Conservation (phyloP, 768 basidiomycete species). For the Psilocybe sp. region DNA sequence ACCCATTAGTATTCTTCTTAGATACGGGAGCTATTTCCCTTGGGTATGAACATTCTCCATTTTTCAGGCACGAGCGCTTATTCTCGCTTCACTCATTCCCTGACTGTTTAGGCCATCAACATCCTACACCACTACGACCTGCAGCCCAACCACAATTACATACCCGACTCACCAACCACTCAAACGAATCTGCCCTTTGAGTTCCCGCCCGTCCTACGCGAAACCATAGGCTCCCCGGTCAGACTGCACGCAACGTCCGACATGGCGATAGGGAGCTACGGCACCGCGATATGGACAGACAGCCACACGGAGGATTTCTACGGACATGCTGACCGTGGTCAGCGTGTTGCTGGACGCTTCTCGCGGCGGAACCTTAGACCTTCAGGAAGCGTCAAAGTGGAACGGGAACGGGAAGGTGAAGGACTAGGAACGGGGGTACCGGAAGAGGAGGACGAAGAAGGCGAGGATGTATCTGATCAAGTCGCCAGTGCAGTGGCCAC, state of each 20-base stretch:
- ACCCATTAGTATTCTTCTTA: slow-evolving; percentile 45
- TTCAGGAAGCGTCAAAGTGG: no score
- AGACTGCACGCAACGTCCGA: slow-evolving; percentile 54
- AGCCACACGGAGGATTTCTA: slow-evolving; percentile 53
- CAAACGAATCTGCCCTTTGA: slow-evolving; percentile 43
- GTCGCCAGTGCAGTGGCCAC: slow-evolving; percentile 27
- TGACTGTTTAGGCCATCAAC: slow-evolving; percentile 49
- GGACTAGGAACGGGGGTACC: no score
- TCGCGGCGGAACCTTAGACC: slow-evolving; percentile 5
- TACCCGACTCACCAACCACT: slow-evolving; percentile 17
- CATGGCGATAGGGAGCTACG: slow-evolving; percentile 52
- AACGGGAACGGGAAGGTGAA: no score
- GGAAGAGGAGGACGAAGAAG: slow-evolving; percentile 18
- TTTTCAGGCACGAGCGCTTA: neutral
- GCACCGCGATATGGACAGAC: slow-evolving; percentile 68
- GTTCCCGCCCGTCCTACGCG: slow-evolving; percentile 31
- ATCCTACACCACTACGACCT: slow-evolving; percentile 62
- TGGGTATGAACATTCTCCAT: slow-evolving; percentile 35
- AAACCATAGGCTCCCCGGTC: slow-evolving; percentile 51
- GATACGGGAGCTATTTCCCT: slow-evolving; percentile 58
- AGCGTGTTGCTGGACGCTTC: slow-evolving; percentile 53
- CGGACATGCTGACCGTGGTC: slow-evolving; percentile 45
- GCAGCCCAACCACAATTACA: slow-evolving; percentile 38
- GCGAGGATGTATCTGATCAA: slow-evolving; percentile 22
- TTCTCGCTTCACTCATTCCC: neutral